A percentile compares a stretch with the other conserved stretches of the same genome.
Conservation (phyloP, 441 rosid genomes). For the Gossypium lobatum region DNA sequence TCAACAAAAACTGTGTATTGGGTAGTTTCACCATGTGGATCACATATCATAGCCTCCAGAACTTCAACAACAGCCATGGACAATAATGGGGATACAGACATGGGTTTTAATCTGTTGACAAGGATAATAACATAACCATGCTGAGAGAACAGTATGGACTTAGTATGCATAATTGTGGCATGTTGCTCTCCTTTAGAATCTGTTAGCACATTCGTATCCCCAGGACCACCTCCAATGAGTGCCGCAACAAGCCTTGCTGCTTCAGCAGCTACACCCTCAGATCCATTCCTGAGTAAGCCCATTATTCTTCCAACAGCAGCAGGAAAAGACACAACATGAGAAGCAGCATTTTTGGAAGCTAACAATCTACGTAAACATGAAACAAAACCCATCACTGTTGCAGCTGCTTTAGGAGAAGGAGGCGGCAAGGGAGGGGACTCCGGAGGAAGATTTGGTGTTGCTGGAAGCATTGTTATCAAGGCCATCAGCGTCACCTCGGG, state of each 20-base stretch:
- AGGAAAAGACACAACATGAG: slow-evolving; percentile 97
- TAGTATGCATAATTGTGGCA: slow-evolving; percentile 97
- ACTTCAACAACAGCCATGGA: slow-evolving; percentile 99
- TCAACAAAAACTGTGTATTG: slow-evolving; percentile 97
- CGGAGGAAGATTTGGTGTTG: slow-evolving; percentile 87
- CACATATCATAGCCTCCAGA: slow-evolving; percentile 99
- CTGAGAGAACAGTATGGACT: slow-evolving; percentile 87
- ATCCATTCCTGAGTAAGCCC: slow-evolving; percentile 98
- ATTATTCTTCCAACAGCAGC: slow-evolving; percentile 99
- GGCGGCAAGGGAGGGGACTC: slow-evolving; percentile 95
- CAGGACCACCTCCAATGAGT: slow-evolving; percentile 87
- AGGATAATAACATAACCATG: slow-evolving; percentile 70
- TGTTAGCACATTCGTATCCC: slow-evolving; percentile 44
- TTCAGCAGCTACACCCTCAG: slow-evolving; percentile 96
- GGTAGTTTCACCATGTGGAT: slow-evolving; percentile 98
- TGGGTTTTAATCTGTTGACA: slow-evolving; percentile 89
- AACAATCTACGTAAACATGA: slow-evolving; percentile 93
- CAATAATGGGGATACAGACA: slow-evolving; percentile 90
- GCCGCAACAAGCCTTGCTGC: slow-evolving; percentile 84
- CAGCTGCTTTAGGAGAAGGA: slow-evolving; percentile 99
- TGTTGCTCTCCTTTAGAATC: slow-evolving; percentile 90
- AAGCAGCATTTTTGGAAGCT: slow-evolving; percentile 90
- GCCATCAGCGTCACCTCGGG: slow-evolving; percentile 99
- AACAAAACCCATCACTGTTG: slow-evolving; percentile 95
- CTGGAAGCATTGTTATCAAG: slow-evolving; percentile 96